phyloP scores from a whole-genome alignment of 2,329 filamentous ascomycete species.

The Sclerotinia sclerotiorum region DNA sequence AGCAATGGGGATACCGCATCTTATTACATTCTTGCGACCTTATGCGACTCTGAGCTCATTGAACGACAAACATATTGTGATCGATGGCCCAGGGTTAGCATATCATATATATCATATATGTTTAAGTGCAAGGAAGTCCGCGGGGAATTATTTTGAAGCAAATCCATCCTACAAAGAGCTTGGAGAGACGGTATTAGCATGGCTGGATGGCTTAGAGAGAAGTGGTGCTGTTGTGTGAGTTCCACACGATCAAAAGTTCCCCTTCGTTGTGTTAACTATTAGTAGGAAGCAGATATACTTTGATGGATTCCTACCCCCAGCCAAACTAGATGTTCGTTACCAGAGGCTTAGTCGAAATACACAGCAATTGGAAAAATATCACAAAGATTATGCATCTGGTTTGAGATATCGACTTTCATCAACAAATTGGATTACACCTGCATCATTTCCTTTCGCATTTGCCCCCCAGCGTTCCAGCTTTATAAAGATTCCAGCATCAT shows the following conservation, averaged over 20 bases:
- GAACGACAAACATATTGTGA: slow-evolving; percentile 48
- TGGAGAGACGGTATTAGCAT: slow-evolving; percentile 57
- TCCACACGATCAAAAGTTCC: background rate
- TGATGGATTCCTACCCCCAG: slow-evolving; percentile 72
- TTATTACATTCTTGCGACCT: slow-evolving; percentile 54
- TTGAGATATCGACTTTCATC: slow-evolving; percentile 27
- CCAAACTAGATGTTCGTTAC: slow-evolving; percentile 37
- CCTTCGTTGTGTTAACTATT: slow-evolving; percentile 25
- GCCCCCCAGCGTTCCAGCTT: slow-evolving; percentile 27
- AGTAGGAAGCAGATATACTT: slow-evolving; percentile 72
- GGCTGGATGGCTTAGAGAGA: slow-evolving; percentile 59
- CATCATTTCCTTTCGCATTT: slow-evolving; percentile 32
- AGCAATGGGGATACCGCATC: slow-evolving; percentile 59
- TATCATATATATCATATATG: slow-evolving; percentile 68
- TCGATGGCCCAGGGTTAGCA: slow-evolving; percentile 79
- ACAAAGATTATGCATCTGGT: slow-evolving; percentile 27
- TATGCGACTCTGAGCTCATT: slow-evolving; percentile 50
- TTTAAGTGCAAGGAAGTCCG: slow-evolving; percentile 43
- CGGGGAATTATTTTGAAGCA: slow-evolving; percentile 49
- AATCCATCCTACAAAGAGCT: slow-evolving; percentile 65
- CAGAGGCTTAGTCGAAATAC: slow-evolving; percentile 34
- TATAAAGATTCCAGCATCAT: slow-evolving; percentile 46
- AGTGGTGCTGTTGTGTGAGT: slow-evolving; percentile 61
- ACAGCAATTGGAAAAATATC: slow-evolving; percentile 33
- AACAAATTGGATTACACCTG: background rate